These are phyloP conservation scores for Aspergillus tubingensis DNA, from an alignment of 2,329 filamentous ascomycete genomes.

Conservation along the genomic window DNA sequence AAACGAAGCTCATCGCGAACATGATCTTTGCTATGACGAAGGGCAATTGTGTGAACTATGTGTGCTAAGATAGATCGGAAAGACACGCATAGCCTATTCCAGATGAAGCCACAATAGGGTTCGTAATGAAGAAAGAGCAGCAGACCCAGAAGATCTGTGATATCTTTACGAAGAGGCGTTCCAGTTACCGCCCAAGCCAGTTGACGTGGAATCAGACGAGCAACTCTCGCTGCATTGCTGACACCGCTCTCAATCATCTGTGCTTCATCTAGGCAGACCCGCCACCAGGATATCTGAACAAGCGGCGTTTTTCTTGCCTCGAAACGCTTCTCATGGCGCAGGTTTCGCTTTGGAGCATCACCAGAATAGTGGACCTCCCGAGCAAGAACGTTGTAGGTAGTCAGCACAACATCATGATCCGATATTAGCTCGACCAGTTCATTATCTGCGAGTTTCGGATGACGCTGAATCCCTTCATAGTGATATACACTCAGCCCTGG, in stretches of 20 bases:
- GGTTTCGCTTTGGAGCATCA: conserved; percentile 68
- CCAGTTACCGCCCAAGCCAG: conserved; percentile 93
- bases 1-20: conserved; percentile 77
- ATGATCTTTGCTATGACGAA: conserved; percentile 82
- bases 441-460: conserved; percentile 37
- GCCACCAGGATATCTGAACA: conserved; percentile 83
- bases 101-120: conserved; percentile 70
- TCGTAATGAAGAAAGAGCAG: conserved; percentile 78
- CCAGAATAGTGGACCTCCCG: conserved; percentile 76
- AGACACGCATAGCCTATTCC: conserved; percentile 64
- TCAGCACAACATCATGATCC: conserved; percentile 59
- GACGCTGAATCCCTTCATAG: conserved; percentile 57
- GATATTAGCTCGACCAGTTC: conserved; percentile 51
- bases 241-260: conserved; percentile 94
- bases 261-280: conserved; percentile 68
- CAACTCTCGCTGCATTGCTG: conserved; percentile 78
- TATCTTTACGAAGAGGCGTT: conserved; percentile 80
- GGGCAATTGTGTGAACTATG: conserved; percentile 70
- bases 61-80: conserved; percentile 66
- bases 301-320: conserved; percentile 72
- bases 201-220: conserved; percentile 74
- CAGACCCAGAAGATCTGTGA: conserved; percentile 77
- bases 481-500: conserved; percentile 58
- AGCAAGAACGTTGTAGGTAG: conserved; percentile 70
- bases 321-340: conserved; percentile 66